Conservation (phyloP, 2,329 filamentous ascomycete genomes). For the Saccharata proteae region DNA sequence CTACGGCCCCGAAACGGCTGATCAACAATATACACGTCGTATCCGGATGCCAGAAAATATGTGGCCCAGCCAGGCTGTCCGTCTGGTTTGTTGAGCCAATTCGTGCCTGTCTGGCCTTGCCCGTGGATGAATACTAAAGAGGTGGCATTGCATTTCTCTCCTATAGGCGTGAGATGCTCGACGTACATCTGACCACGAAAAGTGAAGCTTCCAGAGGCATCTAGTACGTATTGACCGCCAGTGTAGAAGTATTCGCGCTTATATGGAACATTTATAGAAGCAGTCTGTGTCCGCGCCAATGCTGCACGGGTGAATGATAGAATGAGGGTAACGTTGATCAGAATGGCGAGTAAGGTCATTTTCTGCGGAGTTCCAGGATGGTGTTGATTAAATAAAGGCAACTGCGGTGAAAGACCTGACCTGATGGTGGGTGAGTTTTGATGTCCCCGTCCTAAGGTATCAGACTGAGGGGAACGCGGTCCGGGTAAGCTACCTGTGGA, state of each 20-base stretch:
- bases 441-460: too few relatives aligned
- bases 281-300: neutral
- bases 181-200: slow-evolving; percentile 16
- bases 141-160: neutral
- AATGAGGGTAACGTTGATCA: too few relatives aligned
- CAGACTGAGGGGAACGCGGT: too few relatives aligned
- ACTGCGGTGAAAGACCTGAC: too few relatives aligned
- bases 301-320: too few relatives aligned
- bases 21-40: slow-evolving; percentile 37
- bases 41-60: slow-evolving; percentile 34
- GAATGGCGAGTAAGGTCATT: too few relatives aligned
- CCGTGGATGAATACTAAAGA: slow-evolving; percentile 5
- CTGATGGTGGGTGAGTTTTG: too few relatives aligned
- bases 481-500: too few relatives aligned
- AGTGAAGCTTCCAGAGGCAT: neutral
- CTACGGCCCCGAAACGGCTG: slow-evolving; percentile 36
- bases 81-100: slow-evolving; percentile 36
- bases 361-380: too few relatives aligned
- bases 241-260: slow-evolving; percentile 16
- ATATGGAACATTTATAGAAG: slow-evolving; percentile 1
- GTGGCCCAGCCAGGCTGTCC: slow-evolving; percentile 37
- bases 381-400: too few relatives aligned
- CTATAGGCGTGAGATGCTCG: slow-evolving; percentile 15
- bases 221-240: slow-evolving; percentile 13
- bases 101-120: slow-evolving; percentile 18